Conservation (phyloP, 768 basidiomycete genomes). For the Lentinula edodes region DNA sequence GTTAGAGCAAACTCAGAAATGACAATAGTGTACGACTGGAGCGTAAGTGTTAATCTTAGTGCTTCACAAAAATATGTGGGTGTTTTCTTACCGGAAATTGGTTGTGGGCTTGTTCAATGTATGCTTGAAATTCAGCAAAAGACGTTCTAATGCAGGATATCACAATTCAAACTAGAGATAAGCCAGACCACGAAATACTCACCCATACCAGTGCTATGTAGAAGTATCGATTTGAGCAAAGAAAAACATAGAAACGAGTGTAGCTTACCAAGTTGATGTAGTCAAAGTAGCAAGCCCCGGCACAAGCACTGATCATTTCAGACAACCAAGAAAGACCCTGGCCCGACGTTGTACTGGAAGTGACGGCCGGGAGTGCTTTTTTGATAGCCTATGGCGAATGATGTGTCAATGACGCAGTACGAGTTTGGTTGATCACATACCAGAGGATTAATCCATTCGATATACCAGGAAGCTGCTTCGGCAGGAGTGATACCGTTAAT, state of each 20-base stretch:
- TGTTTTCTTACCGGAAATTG: neutral
- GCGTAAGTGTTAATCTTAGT: neutral
- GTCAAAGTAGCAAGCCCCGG: slow-evolving; percentile 27
- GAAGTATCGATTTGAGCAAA: neutral
- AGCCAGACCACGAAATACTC: neutral
- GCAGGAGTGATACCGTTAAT: slow-evolving; percentile 20
- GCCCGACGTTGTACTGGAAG: slow-evolving; percentile 24
- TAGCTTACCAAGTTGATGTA: slow-evolving; percentile 26
- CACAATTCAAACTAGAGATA: neutral
- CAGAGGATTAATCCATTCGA: slow-evolving; percentile 27
- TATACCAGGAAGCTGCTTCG: slow-evolving; percentile 30
- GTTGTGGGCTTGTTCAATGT: neutral
- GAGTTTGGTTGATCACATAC: slow-evolving; percentile 9
- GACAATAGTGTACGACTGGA: neutral
- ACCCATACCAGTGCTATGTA: neutral
- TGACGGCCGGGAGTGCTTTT: slow-evolving; percentile 32
- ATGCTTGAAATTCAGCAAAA: neutral
- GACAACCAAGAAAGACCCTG: slow-evolving; percentile 29
- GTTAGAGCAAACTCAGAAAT: slow-evolving; percentile 4
- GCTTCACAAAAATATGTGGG: neutral
- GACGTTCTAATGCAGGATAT: neutral
- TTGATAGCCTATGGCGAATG: slow-evolving; percentile 21
- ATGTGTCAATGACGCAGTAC: neutral
- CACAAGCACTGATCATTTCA: slow-evolving; percentile 28
- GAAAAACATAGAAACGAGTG: neutral